phyloP scores from a whole-genome alignment of 345 rosid genomes.

The Pugionium dolabratum region DNA sequence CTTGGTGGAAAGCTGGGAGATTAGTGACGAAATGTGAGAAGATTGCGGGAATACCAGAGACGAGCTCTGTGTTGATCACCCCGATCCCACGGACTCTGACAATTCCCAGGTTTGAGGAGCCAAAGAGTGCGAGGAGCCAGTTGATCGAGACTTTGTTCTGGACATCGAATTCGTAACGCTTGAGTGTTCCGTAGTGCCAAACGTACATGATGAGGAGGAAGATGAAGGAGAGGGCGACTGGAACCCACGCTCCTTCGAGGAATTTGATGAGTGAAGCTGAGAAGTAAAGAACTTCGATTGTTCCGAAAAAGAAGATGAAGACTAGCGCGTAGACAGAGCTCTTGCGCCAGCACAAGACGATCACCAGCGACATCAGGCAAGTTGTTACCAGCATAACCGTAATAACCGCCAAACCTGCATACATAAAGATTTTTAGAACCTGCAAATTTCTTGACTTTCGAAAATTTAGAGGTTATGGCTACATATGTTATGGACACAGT shows the following conservation, averaged over 20 bases:
- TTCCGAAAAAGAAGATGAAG: slow-evolving; percentile 79
- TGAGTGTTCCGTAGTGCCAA: slow-evolving; percentile 94
- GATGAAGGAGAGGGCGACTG: slow-evolving; percentile 70
- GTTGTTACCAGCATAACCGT: slow-evolving; percentile 97
- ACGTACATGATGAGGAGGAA: slow-evolving; percentile 73
- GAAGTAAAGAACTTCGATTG: slow-evolving; percentile 87
- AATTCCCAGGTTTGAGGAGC: slow-evolving; percentile 77
- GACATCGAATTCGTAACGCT: slow-evolving; percentile 83
- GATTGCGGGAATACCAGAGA: slow-evolving; percentile 90
- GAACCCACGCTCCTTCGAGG: slow-evolving; percentile 98
- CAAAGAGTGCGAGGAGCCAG: slow-evolving; percentile 73
- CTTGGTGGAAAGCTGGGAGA: slow-evolving; percentile 96
- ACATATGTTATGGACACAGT: neutral
- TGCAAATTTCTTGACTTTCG: neutral
- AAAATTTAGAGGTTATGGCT: neutral
- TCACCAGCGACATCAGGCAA: slow-evolving; percentile 87
- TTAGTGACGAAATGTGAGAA: slow-evolving; percentile 98
- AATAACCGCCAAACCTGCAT: slow-evolving; percentile 92
- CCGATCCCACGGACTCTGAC: slow-evolving; percentile 84
- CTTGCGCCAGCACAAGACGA: slow-evolving; percentile 90
- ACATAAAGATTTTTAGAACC: slow-evolving; percentile 20
- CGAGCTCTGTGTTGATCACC: slow-evolving; percentile 86
- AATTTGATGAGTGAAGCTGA: slow-evolving; percentile 97
- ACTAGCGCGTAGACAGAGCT: slow-evolving; percentile 60
- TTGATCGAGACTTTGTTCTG: slow-evolving; percentile 89